Percentiles rank a stretch among this genome's conserved stretches.
Conservation (phyloP, 371 early-diverging fungal genomes). For the Mortierella sp. region DNA sequence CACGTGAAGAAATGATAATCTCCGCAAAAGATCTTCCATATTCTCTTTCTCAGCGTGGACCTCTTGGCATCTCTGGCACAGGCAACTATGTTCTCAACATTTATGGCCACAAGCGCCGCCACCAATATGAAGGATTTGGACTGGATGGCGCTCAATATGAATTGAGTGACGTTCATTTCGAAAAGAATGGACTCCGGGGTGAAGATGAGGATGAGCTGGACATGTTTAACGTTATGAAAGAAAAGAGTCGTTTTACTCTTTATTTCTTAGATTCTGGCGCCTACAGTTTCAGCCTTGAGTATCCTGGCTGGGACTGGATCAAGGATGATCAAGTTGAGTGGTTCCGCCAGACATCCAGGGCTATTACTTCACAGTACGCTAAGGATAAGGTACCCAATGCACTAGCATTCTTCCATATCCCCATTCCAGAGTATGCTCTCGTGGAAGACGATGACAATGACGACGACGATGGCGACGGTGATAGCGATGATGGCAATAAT, state of each 20-base stretch:
- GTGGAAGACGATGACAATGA: conserved; percentile 46
- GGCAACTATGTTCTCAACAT: conserved; percentile 64
- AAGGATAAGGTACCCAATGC: conserved; percentile 60
- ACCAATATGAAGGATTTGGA: neutral
- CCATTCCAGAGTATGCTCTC: conserved; percentile 58
- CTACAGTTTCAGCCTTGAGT: conserved; percentile 52
- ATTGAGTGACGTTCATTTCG: too few relatives aligned
- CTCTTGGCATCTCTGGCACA: conserved; percentile 60
- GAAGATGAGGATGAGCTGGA: conserved; percentile 4
- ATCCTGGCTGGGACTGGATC: conserved; percentile 60
- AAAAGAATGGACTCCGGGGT: neutral
- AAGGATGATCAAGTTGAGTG: conserved; percentile 66
- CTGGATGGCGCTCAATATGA: neutral
- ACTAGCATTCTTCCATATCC: conserved; percentile 66
- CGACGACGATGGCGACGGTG: conserved; percentile 5
- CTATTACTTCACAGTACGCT: conserved; percentile 34
- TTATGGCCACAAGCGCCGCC: conserved; percentile 11
- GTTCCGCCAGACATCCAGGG: conserved; percentile 54
- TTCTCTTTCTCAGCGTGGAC: conserved; percentile 61
- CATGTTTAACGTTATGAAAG: neutral
- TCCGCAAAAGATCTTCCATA: conserved; percentile 62
- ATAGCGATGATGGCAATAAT: conserved; percentile 7
- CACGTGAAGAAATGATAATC: conserved; percentile 64
- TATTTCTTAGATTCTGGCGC: conserved; percentile 68
- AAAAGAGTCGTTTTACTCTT: conserved; percentile 58